Conservation (phyloP, 2,329 filamentous ascomycete species). For the Penicillium glabrum region DNA sequence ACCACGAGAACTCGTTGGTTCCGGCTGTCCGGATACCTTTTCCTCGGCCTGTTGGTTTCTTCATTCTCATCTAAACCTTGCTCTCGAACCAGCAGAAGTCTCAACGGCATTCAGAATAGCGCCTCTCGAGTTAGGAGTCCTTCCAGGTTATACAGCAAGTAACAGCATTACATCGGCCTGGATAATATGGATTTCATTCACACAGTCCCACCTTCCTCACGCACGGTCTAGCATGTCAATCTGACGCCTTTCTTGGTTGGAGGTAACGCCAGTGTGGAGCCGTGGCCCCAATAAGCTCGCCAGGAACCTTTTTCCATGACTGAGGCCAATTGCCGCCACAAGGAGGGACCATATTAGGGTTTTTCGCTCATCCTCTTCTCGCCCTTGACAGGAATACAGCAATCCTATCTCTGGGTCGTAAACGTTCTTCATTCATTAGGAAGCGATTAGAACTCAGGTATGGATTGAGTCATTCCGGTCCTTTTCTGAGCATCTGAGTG, state of each 20-base stretch:
- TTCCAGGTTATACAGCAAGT: background rate
- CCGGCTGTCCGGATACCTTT: background rate
- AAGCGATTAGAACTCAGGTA: background rate
- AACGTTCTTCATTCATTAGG: background rate
- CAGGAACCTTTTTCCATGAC: conserved; percentile 23
- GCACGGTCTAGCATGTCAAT: background rate
- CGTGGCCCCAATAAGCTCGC: conserved; percentile 18
- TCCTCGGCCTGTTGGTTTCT: background rate
- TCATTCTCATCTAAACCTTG: background rate
- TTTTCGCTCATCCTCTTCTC: conserved; percentile 8
- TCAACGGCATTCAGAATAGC: background rate
- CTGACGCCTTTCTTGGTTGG: background rate
- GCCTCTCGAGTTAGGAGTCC: background rate
- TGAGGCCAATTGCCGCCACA: conserved; percentile 20
- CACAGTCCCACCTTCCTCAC: too few relatives aligned
- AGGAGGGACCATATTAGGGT: conserved; percentile 2
- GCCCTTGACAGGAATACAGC: background rate
- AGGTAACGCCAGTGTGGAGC: conserved; percentile 13
- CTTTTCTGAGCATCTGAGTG: background rate
- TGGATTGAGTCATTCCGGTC: background rate
- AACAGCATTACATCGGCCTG: background rate
- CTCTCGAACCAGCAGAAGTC: background rate
- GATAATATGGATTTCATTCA: background rate
- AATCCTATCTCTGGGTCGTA: background rate
- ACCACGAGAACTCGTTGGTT: background rate